Evolutionary conservation across 2,329 filamentous ascomycete genomes (phyloP).

Genomic region (Aspergillus ochraceus): DNA sequence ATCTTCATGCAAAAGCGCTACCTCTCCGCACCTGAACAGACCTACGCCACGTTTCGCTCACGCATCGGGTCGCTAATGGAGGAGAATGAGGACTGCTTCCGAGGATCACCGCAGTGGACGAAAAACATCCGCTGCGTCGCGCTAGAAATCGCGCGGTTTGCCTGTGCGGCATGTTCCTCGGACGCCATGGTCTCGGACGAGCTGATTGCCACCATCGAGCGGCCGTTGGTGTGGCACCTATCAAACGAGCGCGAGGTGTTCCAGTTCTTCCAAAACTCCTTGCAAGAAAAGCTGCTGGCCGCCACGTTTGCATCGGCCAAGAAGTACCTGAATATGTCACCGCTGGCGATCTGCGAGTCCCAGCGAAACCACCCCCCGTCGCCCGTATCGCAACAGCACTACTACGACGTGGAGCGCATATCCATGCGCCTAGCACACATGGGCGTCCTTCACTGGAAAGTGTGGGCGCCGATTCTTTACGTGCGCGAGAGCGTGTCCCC

Average conservation of each 20-base stretch:
- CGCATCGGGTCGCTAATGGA: conserved; percentile 43
- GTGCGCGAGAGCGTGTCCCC: conserved; percentile 28
- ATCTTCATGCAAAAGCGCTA: conserved; percentile 33
- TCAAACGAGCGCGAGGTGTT: conserved; percentile 34
- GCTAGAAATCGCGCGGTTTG: conserved; percentile 44
- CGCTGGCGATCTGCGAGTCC: conserved; percentile 45
- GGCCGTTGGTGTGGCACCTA: conserved; percentile 35
- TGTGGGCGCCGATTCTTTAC: conserved; percentile 80
- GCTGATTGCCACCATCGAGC: conserved; percentile 35
- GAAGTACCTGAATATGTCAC: conserved; percentile 42
- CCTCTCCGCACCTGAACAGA: conserved; percentile 29
- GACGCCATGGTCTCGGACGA: conserved; percentile 32
- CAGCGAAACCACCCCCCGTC: conserved; percentile 33
- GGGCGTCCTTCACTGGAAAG: conserved; percentile 82
- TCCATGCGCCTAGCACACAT: conserved; percentile 79
- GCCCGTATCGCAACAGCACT: conserved; percentile 27
- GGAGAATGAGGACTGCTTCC: conserved; percentile 27
- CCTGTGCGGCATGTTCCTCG: conserved; percentile 31
- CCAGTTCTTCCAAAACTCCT: conserved; percentile 32
- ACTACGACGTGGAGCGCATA: conserved; percentile 50
- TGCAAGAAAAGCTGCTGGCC: conserved; percentile 34
- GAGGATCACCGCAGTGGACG: conserved; percentile 30
- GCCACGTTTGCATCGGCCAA: conserved; percentile 34
- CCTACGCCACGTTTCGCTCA: conserved; percentile 37
- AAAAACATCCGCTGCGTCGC: conserved; percentile 40